Base-by-base conservation (phyloP, 257 asterid genomes). In the Nemophila menziesii region DNA sequence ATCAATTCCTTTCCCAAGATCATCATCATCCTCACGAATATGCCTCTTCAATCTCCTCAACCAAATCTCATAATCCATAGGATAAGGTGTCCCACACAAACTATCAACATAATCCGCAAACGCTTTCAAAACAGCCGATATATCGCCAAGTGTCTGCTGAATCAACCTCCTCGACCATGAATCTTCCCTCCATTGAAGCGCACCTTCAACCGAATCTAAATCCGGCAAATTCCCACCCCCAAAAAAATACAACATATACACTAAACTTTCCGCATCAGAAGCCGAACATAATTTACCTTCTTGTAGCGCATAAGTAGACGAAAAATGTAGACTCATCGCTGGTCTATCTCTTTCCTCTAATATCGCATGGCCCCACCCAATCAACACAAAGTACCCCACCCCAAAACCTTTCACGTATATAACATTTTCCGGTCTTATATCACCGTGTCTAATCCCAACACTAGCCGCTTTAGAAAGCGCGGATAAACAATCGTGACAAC, bases 361-460 rank as follows among this genome's bases (percentile, higher is more conserved):
- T 64, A 90, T 71, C 21, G 96, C 98, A 57, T 79, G 98, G 16
- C 98, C 98, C 98, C 98, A 90, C 33, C 96, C 94, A 33, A 80
- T 69, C 33, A 90, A 76, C 48, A 77, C 78, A 20, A 70, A 84
- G 57, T 76, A 73, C 20, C 70, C 70, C 48, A 57, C 73, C 61
- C 86, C 55, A 23, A 61, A 34, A 11, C 70, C 76, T 19, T 63
- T 62, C 57, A 85, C 79, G 33, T 54, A 74, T 20, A 90, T 62
- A 11, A 90, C 58, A 42, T 85, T 85, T 73, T 90, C 96, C 4
- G 98, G 96, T 44, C 96, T 62, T 48, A 90, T 72, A 55, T 81
- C 94, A 13, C 98, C 96, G n/a, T 90, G 98, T 44, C 96, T 73
- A 50, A 85, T 71, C 37, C 98, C 94, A 63, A 79, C 80, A 5